A percentile compares a stretch with the other conserved stretches of the same genome.
Conservation (phyloP, 805 yeast species). For the Candida wancherniae region DNA sequence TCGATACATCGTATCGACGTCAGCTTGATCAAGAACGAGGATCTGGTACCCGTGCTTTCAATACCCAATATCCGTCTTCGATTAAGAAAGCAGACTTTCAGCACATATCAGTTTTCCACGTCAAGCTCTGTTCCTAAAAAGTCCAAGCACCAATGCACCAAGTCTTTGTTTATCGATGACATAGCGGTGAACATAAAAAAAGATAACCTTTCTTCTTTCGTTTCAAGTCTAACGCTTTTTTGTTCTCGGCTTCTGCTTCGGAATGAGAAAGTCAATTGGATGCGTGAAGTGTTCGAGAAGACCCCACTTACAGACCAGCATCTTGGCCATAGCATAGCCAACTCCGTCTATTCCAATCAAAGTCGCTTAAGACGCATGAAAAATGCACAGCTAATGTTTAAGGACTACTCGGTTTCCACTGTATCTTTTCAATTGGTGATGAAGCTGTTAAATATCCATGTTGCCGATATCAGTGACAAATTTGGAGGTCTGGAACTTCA, state of each 20-base stretch:
- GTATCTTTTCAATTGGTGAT: conserved; percentile 31
- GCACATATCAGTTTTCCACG: conserved; percentile 4
- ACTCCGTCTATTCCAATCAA: conserved; percentile 9
- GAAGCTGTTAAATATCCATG: conserved; percentile 15
- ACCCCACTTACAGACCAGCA: neutral
- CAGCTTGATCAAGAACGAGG: neutral
- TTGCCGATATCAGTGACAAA: conserved; percentile 16
- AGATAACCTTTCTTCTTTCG: conserved; percentile 1
- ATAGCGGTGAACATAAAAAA: conserved; percentile 11
- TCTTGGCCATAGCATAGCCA: conserved; percentile 4
- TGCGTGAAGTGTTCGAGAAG: neutral
- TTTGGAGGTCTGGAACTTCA: conserved; percentile 25
- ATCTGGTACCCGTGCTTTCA: conserved; percentile 15
- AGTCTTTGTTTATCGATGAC: conserved; percentile 13
- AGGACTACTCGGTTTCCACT: conserved; percentile 27
- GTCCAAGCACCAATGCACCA: conserved; percentile 1
- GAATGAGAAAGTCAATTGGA: conserved; percentile 3
- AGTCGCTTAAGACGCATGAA: conserved; percentile 10
- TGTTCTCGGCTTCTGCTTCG: neutral
- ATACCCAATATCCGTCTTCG: conserved; percentile 24
- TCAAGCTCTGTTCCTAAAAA: conserved; percentile 3
- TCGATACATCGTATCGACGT: conserved; percentile 28
- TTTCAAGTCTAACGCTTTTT: conserved; percentile 1
- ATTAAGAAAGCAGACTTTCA: conserved; percentile 24
- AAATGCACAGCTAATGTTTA: conserved; percentile 5